A percentile compares a stretch with the other conserved stretches of the same genome.
Evolutionary conservation across 129 eudicot genomes (phyloP).

Genomic region (Mikania micrantha): DNA sequence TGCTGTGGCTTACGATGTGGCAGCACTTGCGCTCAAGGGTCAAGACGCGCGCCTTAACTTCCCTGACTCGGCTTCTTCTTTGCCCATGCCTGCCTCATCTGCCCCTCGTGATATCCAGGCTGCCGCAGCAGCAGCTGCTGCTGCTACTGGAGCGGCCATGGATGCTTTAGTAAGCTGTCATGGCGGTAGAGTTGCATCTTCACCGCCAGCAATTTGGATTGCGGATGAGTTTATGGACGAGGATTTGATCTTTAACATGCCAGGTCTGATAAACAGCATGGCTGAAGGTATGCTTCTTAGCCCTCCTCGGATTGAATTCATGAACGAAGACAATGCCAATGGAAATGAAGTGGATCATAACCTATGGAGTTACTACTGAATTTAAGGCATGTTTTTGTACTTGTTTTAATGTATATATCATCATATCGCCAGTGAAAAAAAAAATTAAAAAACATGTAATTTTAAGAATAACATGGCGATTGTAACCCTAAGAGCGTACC

Average conservation of each 20-base stretch:
- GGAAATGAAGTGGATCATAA: conserved; percentile 1
- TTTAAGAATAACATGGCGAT: conserved; percentile 8
- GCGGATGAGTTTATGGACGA: conserved; percentile 34
- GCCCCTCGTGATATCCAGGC: too few relatives aligned
- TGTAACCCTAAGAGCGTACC: neutral
- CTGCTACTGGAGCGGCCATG: too few relatives aligned
- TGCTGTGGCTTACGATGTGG: too few relatives aligned
- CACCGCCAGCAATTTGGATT: conserved; percentile 7
- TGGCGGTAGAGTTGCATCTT: too few relatives aligned
- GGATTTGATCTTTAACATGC: conserved; percentile 45
- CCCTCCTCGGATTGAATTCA: conserved; percentile 31
- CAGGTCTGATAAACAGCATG: conserved; percentile 35
- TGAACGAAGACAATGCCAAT: conserved; percentile 18
- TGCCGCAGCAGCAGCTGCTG: too few relatives aligned
- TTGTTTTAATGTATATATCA: neutral
- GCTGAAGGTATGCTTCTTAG: conserved; percentile 52
- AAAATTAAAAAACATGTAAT: neutral
- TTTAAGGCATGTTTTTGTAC: neutral
- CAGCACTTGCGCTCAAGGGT: too few relatives aligned
- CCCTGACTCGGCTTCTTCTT: too few relatives aligned
- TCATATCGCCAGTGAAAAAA: neutral
- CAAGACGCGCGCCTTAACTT: too few relatives aligned
- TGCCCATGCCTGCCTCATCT: too few relatives aligned
- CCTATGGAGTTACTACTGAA: conserved; percentile 31
- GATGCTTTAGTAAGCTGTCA: too few relatives aligned